These are phyloP conservation scores for Senecio squalidus DNA, from an alignment of 140 eudicot genomes.

Conservation along the genomic window DNA sequence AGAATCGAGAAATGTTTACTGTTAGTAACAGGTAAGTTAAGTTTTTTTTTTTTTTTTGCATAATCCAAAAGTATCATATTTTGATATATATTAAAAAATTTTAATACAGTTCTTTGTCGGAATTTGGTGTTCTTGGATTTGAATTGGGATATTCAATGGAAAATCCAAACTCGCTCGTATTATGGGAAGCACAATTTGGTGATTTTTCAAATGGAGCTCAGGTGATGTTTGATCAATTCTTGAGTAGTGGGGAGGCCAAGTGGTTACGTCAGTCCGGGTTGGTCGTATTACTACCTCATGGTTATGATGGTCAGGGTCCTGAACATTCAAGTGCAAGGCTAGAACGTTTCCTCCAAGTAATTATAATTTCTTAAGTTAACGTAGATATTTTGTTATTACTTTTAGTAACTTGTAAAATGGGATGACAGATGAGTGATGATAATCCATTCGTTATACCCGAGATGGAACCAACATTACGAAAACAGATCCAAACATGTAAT, in stretches of 20 bases:
- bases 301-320: constrained; percentile 98
- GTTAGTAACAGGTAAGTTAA: constrained; percentile 88
- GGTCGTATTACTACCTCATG: constrained; percentile 86
- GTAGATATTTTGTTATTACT: too few species aligned
- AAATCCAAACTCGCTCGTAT: constrained; percentile 81
- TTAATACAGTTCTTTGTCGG: constrained; percentile 73
- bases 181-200: constrained; percentile 98
- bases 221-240: constrained; percentile 83
- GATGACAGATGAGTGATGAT: constrained; percentile 95
- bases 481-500: constrained; percentile 90
- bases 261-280: constrained; percentile 92
- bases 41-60: too few species aligned
- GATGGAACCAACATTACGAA: constrained; percentile 82
- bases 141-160: constrained; percentile 97
- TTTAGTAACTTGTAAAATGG: too few species aligned
- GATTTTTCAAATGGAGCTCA: constrained; percentile 96
- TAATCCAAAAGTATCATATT: not conserved
- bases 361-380: too few species aligned
- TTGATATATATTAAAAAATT: constrained; percentile 10
- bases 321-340: constrained; percentile 92
- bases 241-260: constrained; percentile 96
- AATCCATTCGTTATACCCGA: constrained; percentile 79
- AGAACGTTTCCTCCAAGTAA: constrained; percentile 85
- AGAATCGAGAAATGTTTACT: constrained; percentile 85
- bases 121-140: constrained; percentile 91